Percentiles rank a stretch among this genome's conserved stretches.
These are phyloP conservation scores for Dothistroma pini DNA, from an alignment of 2,329 filamentous ascomycete species.

Conservation along the genomic window DNA sequence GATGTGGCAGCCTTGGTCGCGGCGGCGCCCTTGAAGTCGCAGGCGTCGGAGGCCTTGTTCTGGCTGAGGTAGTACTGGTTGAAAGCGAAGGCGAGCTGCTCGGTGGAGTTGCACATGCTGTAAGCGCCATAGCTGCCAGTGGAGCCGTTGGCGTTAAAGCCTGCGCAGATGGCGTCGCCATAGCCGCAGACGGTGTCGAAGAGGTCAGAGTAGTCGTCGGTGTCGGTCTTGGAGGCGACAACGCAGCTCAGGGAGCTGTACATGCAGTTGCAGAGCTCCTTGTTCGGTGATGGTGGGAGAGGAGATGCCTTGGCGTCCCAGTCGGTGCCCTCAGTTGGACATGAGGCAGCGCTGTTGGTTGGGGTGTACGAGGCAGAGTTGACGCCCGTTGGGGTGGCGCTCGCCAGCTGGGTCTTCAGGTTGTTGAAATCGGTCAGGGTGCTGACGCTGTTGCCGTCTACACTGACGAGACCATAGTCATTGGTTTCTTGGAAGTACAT, in stretches of 20 bases:
- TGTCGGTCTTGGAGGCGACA: conserved; percentile 55
- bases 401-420: conserved; percentile 66
- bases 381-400: conserved; percentile 63
- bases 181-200: conserved; percentile 72
- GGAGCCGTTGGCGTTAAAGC: conserved; percentile 64
- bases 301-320: conserved; percentile 66
- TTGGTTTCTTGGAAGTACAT: conserved; percentile 95
- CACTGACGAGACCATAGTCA: conserved; percentile 74
- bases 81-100: conserved; percentile 71
- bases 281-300: conserved; percentile 80
- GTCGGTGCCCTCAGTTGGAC: conserved; percentile 60
- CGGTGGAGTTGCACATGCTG: conserved; percentile 67
- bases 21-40: conserved; percentile 68
- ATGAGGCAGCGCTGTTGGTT: conserved; percentile 65
- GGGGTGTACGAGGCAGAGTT: conserved; percentile 66
- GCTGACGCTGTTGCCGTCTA: conserved; percentile 57
- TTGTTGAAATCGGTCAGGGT: conserved; percentile 72
- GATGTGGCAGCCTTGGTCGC: conserved; percentile 49
- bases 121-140: conserved; percentile 71
- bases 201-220: conserved; percentile 60
- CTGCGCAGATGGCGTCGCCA: conserved; percentile 56
- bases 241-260: conserved; percentile 67
- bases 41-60: conserved; percentile 54
- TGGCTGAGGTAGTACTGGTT: conserved; percentile 67
- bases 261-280: conserved; percentile 82